Conservation (phyloP, 2,329 filamentous ascomycete genomes). For the Fusarium fracticaudum region DNA sequence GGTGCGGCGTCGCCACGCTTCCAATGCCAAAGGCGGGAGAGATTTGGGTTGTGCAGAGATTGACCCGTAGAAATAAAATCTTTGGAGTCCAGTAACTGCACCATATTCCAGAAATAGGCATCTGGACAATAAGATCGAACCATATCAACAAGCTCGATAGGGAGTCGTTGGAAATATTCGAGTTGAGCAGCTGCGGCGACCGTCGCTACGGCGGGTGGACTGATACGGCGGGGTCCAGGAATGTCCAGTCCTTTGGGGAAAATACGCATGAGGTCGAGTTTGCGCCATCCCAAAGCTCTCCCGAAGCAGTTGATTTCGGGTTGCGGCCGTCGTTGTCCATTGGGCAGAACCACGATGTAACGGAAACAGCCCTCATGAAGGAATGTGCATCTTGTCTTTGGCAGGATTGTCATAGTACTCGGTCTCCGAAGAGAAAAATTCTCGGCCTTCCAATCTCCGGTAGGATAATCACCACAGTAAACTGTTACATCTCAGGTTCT, state of each 20-base stretch:
- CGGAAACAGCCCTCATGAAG: neutral
- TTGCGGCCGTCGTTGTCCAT: neutral
- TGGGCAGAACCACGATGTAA: fast-evolving
- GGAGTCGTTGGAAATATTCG: no score
- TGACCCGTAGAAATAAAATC: neutral
- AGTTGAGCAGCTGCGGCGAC: no score
- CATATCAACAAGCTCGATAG: neutral
- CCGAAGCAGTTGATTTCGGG: neutral
- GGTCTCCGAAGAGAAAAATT: no score
- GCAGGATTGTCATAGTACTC: no score
- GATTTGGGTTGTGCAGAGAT: no score
- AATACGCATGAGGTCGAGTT: neutral
- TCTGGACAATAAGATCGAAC: neutral
- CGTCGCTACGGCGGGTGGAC: no score
- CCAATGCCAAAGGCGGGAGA: neutral
- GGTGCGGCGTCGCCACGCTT: neutral
- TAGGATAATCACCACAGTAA: fast-evolving
- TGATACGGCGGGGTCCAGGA: neutral
- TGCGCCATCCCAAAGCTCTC: neutral
- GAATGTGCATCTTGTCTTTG: neutral
- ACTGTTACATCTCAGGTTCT: neutral
- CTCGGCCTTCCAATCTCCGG: neutral
- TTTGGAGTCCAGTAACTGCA: neutral
- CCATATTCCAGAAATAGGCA: neutral
- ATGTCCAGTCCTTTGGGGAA: neutral